These are phyloP conservation scores for Porcisia deanei DNA, from an alignment of 208 protist species.

Conservation along the genomic window DNA sequence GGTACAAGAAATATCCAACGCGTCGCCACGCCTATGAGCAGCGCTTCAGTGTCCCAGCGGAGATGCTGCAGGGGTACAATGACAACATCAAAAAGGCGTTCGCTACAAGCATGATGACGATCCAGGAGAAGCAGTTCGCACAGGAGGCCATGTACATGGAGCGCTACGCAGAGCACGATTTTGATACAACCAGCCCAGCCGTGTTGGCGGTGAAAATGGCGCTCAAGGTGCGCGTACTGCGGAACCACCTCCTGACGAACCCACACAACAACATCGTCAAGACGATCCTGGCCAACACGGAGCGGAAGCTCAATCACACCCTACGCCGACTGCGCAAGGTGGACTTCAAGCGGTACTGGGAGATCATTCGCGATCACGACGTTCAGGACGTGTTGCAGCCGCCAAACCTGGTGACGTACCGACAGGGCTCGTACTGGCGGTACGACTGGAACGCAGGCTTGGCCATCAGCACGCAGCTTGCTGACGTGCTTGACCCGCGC, in stretches of 20 bases:
- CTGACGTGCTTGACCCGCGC: conserved; percentile 85
- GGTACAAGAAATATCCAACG: conserved; percentile 94
- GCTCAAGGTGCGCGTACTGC: conserved; percentile 81
- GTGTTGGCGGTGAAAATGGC: conserved; percentile 86
- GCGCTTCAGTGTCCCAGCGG: conserved; percentile 86
- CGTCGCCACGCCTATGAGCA: conserved; percentile 89
- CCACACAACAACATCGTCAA: conserved; percentile 93
- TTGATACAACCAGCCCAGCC: conserved; percentile 86
- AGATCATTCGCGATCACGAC: conserved; percentile 92
- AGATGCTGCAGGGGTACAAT: conserved; percentile 91
- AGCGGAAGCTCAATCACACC: conserved; percentile 76
- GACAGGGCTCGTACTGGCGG: conserved; percentile 86
- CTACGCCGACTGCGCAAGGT: conserved; percentile 87
- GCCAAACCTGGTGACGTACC: conserved; percentile 83
- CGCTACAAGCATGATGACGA: conserved; percentile 81
- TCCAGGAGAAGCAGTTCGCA: conserved; percentile 87
- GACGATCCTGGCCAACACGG: conserved; percentile 72
- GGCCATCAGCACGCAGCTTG: conserved; percentile 83
- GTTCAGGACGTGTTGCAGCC: conserved; percentile 91
- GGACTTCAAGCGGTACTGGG: conserved; percentile 91
- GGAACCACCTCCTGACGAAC: conserved; percentile 91
- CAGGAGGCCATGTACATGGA: conserved; percentile 93
- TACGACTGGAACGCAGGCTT: conserved; percentile 91
- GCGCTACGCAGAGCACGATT: conserved; percentile 91
- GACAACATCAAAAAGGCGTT: conserved; percentile 80